Percentiles rank a stretch among this genome's conserved stretches.
Conservation (phyloP, 2,329 filamentous ascomycete species). For the Aaosphaeria pasadenensis region DNA sequence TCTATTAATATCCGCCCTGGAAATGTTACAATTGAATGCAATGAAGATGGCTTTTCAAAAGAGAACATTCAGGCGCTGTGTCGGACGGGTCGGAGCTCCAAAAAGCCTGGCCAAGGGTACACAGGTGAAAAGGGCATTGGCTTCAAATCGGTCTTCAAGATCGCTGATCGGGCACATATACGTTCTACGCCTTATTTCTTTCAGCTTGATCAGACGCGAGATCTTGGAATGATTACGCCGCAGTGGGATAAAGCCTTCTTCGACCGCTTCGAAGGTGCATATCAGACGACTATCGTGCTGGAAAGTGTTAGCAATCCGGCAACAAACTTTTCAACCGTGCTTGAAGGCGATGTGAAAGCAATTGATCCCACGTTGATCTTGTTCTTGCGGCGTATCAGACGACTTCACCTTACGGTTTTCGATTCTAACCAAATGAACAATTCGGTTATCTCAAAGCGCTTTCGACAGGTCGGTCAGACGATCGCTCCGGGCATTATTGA, state of each 20-base stretch:
- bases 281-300: constrained; percentile 13
- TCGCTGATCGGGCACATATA: constrained; percentile 44
- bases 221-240: constrained; percentile 36
- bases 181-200: constrained; percentile 48
- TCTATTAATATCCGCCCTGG: constrained; percentile 9
- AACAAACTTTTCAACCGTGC: constrained; percentile 2
- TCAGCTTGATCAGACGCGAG: constrained; percentile 34
- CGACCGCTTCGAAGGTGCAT: constrained; percentile 1
- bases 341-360: constrained; percentile 11
- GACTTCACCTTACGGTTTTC: background rate
- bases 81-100: constrained; percentile 46
- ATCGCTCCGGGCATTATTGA: background rate
- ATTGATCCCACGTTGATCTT: constrained; percentile 26
- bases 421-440: background rate
- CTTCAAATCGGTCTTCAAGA: constrained; percentile 37
- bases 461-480: background rate
- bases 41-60: constrained; percentile 29
- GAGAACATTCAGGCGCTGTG: constrained; percentile 49
- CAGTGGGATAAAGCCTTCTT: constrained; percentile 20
- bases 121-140: constrained; percentile 37
- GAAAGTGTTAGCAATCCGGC: constrained; percentile 9
- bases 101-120: constrained; percentile 3
- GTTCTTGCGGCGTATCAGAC: constrained; percentile 22
- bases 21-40: constrained; percentile 41
- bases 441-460: background rate